Percentiles rank a stretch among this genome's conserved stretches.
These are phyloP conservation scores for Heterobasidion parviporum DNA, from an alignment of 1,284 basidiomycete species.

Conservation along the genomic window DNA sequence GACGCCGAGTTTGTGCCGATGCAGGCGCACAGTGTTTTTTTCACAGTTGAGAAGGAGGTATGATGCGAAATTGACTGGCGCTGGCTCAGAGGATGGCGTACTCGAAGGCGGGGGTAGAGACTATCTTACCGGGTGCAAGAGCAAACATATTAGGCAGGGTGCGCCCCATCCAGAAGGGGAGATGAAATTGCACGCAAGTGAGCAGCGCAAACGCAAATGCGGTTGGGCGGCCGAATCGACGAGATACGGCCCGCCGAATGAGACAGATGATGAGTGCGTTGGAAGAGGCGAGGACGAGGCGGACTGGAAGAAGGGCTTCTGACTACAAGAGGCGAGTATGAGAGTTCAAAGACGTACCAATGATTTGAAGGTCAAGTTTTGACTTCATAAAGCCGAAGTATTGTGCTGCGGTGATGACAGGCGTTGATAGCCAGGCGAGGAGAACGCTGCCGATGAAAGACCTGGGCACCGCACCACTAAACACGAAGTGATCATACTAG, in stretches of 20 bases:
- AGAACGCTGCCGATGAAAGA: conserved; percentile 74
- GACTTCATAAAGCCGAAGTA: conserved; percentile 33
- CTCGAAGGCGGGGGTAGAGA: no score
- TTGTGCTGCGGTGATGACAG: conserved; percentile 34
- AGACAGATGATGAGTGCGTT: conserved; percentile 63
- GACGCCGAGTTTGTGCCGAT: conserved; percentile 23
- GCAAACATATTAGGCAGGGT: conserved; percentile 95
- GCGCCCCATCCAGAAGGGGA: conserved; percentile 88
- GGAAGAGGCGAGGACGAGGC: conserved; percentile 63
- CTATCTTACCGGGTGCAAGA: conserved; percentile 56
- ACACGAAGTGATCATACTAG: conserved; percentile 86
- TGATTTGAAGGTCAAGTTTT: conserved; percentile 57
- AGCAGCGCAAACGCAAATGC: conserved; percentile 60
- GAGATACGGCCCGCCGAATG: conserved; percentile 54
- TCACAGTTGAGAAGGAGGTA: conserved; percentile 44
- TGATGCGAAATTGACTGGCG: conserved; percentile 56
- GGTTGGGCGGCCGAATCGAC: conserved; percentile 54
- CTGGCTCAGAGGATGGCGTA: not conserved
- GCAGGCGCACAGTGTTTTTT: conserved; percentile 31
- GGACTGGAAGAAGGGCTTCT: conserved; percentile 37
- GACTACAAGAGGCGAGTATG: conserved; percentile 1
- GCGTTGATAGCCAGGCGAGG: conserved; percentile 46
- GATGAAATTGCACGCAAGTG: conserved; percentile 81
- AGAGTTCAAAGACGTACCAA: conserved; percentile 33
- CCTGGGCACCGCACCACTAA: conserved; percentile 86